phyloP scores from a whole-genome alignment of 1,284 basidiomycete species.

The Ganoderma lingzhi region DNA sequence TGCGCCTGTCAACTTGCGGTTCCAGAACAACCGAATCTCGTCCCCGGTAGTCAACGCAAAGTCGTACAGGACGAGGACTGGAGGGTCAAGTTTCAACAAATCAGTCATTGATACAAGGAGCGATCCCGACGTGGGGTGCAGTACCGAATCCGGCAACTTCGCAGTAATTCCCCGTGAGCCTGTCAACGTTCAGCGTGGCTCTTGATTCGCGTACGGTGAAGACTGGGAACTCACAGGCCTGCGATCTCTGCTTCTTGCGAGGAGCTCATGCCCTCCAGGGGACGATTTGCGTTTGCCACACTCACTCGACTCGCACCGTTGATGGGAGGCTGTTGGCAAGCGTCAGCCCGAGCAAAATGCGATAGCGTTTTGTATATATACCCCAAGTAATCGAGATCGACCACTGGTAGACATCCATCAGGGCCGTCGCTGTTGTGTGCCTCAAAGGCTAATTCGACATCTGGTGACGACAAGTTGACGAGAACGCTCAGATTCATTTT shows the following conservation, averaged over 20 bases:
- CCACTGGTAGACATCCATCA: neutral
- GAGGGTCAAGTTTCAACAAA: neutral
- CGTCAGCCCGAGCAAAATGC: neutral
- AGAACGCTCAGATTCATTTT: no score
- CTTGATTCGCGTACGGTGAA: neutral
- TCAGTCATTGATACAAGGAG: neutral
- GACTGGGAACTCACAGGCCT: neutral
- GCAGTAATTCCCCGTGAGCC: neutral
- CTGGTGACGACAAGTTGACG: neutral
- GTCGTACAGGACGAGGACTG: constrained; percentile 7
- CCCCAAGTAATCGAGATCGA: neutral
- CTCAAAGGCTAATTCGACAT: neutral
- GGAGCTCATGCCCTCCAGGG: neutral
- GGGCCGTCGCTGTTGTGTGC: neutral
- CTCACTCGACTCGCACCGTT: neutral
- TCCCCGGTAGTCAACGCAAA: neutral
- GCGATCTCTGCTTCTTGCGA: neutral
- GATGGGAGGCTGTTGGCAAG: neutral
- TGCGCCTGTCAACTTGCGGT: neutral
- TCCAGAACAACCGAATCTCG: constrained; percentile 5
- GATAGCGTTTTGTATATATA: neutral
- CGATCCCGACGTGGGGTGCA: neutral
- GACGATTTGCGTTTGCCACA: neutral
- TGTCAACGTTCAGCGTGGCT: neutral
- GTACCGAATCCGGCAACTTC: neutral